Base-by-base conservation (phyloP, 352 stramenopile species). In the Phytophthora melonis region DNA sequence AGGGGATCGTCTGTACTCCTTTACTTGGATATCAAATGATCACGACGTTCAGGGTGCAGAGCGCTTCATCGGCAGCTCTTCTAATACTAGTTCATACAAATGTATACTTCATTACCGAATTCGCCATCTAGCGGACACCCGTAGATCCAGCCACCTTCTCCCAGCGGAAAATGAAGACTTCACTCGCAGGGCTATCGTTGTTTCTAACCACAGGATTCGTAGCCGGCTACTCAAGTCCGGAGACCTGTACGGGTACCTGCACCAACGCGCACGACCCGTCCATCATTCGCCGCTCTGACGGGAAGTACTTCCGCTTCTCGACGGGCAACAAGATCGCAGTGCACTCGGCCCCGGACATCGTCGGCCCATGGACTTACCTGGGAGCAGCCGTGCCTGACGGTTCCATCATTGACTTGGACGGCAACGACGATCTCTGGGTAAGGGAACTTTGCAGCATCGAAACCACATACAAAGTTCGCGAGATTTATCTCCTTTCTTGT, bases 221-320 rank as follows among this genome's bases (percentile, higher is more conserved):
- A 5, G 58, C 25, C 52, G 71, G 66, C 19, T 77, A 79, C 34
- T 34, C 75, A 18, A 77, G 67, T 27, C 71, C 75, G 0, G 54
- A 73, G 47, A 53, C 54, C 9, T 82, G 75, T 41, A 65, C 63
- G 30, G 75, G 75, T 3, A 70, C 64, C 41, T 82, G 74, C 34
- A 78, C 67, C 43, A 87, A 89, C 25, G 70, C 80, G 1, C 82
- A 89, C 63, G 80, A 89, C 39, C 80, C 82, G 11, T 80, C 82
- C 43, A 86, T 89, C 54, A 86, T 87, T 58, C 78, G 80, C 23
- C 75, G 78, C 23, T 53, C 64, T 18, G 75, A 89, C 58, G 80
- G 82, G 60, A 89, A 72, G 16, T 89, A 89, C 68, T 89, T 86
- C 60, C 79, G 79, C 25, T 87, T 89, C 74, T 86, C 78, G 3